These are phyloP conservation scores for Pleurotus platypus DNA, from an alignment of 768 basidiomycete species.

Conservation along the genomic window DNA sequence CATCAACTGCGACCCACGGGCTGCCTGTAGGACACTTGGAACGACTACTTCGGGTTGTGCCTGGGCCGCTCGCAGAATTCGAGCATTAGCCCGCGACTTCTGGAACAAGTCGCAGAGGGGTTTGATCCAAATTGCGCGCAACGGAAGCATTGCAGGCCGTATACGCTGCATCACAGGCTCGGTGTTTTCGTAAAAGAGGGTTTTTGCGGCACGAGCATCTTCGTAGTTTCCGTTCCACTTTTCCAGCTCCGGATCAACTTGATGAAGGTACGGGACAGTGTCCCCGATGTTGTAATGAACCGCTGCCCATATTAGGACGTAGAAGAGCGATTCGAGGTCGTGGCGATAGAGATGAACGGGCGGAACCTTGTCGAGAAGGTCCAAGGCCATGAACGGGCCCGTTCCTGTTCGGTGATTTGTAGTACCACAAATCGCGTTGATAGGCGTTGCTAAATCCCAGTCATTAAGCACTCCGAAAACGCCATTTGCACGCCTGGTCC, in stretches of 20 bases:
- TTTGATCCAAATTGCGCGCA: neutral
- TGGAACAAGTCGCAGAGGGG: neutral
- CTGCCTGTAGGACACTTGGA: too few relatives aligned
- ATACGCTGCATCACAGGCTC: neutral
- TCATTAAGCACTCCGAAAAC: slow-evolving; percentile 22
- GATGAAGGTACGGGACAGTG: neutral
- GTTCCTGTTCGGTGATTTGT: slow-evolving; percentile 20
- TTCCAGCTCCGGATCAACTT: neutral
- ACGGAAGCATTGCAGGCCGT: neutral
- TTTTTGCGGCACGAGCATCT: neutral
- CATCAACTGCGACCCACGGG: too few relatives aligned
- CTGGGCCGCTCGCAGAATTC: too few relatives aligned
- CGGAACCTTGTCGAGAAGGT: slow-evolving; percentile 14
- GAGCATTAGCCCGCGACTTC: neutral
- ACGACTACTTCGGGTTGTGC: too few relatives aligned
- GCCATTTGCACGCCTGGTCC: neutral
- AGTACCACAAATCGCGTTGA: slow-evolving; percentile 5
- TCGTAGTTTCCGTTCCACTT: neutral
- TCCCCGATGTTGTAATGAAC: slow-evolving; percentile 16
- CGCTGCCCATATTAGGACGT: neutral
- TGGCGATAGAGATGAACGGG: neutral
- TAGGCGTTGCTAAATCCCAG: slow-evolving; percentile 19
- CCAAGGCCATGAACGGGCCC: slow-evolving; percentile 24
- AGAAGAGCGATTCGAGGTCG: too few relatives aligned
- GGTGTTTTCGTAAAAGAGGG: neutral